Percentiles rank a stretch among this genome's conserved stretches.
These are phyloP conservation scores for Trypanosomatidae sp. DNA, from an alignment of 208 protist genomes.

Conservation along the genomic window DNA sequence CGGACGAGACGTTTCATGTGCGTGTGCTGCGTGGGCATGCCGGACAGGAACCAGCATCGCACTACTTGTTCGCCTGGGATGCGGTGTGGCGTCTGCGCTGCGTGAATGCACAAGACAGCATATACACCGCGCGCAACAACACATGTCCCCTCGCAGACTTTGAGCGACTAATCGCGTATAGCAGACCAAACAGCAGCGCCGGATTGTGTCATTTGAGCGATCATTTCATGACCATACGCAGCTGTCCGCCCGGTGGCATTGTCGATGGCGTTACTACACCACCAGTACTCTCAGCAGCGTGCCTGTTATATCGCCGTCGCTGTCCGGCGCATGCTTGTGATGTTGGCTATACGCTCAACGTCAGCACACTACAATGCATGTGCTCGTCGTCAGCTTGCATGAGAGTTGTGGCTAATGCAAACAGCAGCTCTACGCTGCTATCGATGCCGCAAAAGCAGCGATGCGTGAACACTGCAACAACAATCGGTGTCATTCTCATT, in stretches of 20 bases:
- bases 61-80: conserved; percentile 22
- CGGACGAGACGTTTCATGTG: conserved; percentile 16
- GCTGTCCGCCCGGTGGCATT: conserved; percentile 8
- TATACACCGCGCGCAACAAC: conserved; percentile 28
- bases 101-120: conserved; percentile 10
- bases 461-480: too few relatives aligned
- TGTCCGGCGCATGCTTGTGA: conserved; percentile 10
- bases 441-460: too few relatives aligned
- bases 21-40: conserved; percentile 31
- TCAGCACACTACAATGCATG: conserved; percentile 9
- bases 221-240: conserved; percentile 2
- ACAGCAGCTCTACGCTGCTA: too few relatives aligned
- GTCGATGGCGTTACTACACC: background rate
- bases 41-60: conserved; percentile 17
- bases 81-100: conserved; percentile 24
- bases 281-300: conserved; percentile 1
- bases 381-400: conserved; percentile 4
- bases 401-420: too few relatives aligned
- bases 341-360: conserved; percentile 7
- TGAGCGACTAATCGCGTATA: conserved; percentile 13
- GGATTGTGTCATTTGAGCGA: conserved; percentile 33
- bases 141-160: conserved; percentile 47
- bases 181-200: conserved; percentile 10
- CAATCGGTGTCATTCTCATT: too few relatives aligned
- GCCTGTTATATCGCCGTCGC: conserved; percentile 10